phyloP scores from a whole-genome alignment of 495 filamentous ascomycete species.

The Neurospora pannonica region DNA sequence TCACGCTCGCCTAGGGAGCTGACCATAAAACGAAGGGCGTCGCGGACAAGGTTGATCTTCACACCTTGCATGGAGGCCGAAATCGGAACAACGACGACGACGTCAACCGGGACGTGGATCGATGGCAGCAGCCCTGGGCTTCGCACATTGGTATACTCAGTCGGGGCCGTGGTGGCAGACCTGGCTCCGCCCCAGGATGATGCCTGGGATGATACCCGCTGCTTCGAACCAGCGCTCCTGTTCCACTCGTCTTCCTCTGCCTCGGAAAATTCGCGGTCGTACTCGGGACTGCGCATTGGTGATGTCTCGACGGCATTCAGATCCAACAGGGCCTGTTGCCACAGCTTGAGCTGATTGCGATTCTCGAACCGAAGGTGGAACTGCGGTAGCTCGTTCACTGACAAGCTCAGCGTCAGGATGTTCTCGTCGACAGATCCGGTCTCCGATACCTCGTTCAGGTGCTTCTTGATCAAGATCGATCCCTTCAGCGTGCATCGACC shows the following conservation, averaged over 20 bases:
- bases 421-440: slow-evolving; percentile 59
- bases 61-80: slow-evolving; percentile 98
- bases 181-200: slow-evolving; percentile 78
- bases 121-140: slow-evolving; percentile 43
- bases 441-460: slow-evolving; percentile 81
- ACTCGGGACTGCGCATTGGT: slow-evolving; percentile 56
- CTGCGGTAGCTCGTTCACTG: slow-evolving; percentile 88
- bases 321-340: slow-evolving; percentile 82
- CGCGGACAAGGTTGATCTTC: slow-evolving; percentile 93
- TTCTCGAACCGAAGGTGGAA: slow-evolving; percentile 92
- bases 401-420: slow-evolving; percentile 81
- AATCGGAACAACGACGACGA: slow-evolving; percentile 94
- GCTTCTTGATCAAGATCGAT: slow-evolving; percentile 97
- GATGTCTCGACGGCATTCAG: slow-evolving; percentile 60
- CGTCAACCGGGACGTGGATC: slow-evolving; percentile 85
- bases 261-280: slow-evolving; percentile 71
- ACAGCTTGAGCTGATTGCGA: slow-evolving; percentile 76
- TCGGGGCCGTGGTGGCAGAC: slow-evolving; percentile 67
- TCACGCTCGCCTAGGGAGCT: slow-evolving; percentile 86
- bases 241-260: slow-evolving; percentile 89
- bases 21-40: slow-evolving; percentile 88
- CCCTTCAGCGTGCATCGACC: slow-evolving; percentile 87
- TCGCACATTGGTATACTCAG: slow-evolving; percentile 64
- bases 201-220: slow-evolving; percentile 77
- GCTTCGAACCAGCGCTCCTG: slow-evolving; percentile 46